Evolutionary conservation across 164 flowering plant species (phyloP).

Genomic region (Chloranthus sessilifolius): DNA sequence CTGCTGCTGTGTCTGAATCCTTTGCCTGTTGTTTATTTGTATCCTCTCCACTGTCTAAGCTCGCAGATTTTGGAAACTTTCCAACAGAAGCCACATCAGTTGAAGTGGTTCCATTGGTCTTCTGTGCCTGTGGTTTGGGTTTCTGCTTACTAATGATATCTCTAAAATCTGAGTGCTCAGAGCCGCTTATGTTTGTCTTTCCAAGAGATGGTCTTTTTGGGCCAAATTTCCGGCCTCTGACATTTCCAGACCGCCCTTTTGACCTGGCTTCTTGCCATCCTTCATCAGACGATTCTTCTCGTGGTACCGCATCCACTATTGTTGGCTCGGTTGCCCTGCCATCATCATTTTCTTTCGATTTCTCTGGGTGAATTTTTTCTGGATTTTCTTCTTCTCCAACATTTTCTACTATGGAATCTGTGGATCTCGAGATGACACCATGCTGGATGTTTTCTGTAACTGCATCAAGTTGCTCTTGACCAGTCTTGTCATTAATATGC

Average conservation of each 20-base stretch:
- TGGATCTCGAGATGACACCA: slow-evolving; percentile 12
- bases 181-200: slow-evolving; percentile 34
- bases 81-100: slow-evolving; percentile 21
- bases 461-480: slow-evolving; percentile 23
- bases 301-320: slow-evolving; percentile 15
- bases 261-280: slow-evolving; percentile 94
- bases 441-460: slow-evolving; percentile 10
- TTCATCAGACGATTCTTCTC: slow-evolving; percentile 53
- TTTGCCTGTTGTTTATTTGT: slow-evolving; percentile 24
- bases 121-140: slow-evolving; percentile 24
- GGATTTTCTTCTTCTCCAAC: slow-evolving; percentile 15
- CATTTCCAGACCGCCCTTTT: slow-evolving; percentile 44
- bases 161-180: slow-evolving; percentile 26
- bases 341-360: slow-evolving; percentile 24
- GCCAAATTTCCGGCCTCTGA: slow-evolving; percentile 32
- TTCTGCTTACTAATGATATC: slow-evolving; percentile 28
- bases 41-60: slow-evolving; percentile 22
- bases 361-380: slow-evolving; percentile 12
- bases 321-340: slow-evolving; percentile 10
- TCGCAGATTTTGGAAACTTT: slow-evolving; percentile 26
- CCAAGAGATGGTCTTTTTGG: slow-evolving; percentile 37
- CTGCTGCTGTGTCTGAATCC: slow-evolving; percentile 8
- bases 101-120: slow-evolving; percentile 11
- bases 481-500: slow-evolving; percentile 35
- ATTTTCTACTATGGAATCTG: slow-evolving; percentile 14